A percentile compares a stretch with the other conserved stretches of the same genome.
Evolutionary conservation across 2,329 filamentous ascomycete genomes (phyloP).

Genomic region (Aspergillus sergii): DNA sequence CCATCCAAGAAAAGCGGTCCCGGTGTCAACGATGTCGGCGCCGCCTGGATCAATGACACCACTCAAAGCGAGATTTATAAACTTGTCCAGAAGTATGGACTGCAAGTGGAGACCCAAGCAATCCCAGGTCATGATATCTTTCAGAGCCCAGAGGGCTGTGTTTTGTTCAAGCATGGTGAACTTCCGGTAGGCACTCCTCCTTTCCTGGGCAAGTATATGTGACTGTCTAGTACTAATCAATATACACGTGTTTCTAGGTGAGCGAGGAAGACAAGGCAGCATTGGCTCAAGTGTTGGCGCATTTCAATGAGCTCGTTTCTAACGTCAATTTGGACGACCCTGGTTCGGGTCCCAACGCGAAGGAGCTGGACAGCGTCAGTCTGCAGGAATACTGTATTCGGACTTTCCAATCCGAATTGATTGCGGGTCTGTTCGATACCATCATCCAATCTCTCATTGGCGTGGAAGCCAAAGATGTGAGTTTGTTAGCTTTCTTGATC

Average conservation of each 20-base stretch:
- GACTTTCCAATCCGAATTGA: conserved; percentile 19
- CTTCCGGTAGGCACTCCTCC: conserved; percentile 4
- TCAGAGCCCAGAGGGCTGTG: conserved; percentile 18
- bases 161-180: conserved; percentile 10
- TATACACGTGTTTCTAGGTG: not conserved
- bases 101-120: conserved; percentile 28
- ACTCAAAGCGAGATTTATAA: conserved; percentile 21
- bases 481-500: conserved; percentile 57
- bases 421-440: conserved; percentile 43
- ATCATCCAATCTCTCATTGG: conserved; percentile 51
- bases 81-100: conserved; percentile 21
- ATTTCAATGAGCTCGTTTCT: not conserved
- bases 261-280: not conserved
- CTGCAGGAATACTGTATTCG: conserved; percentile 7
- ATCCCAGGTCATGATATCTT: conserved; percentile 33
- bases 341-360: conserved; percentile 1
- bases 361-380: conserved; percentile 12
- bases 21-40: conserved; percentile 34
- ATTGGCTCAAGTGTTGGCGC: not conserved
- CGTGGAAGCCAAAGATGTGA: conserved; percentile 52
- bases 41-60: conserved; percentile 41
- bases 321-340: conserved; percentile 11
- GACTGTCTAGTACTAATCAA: not conserved
- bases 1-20: conserved; percentile 14
- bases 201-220: not conserved